These are phyloP conservation scores for Blastocystis sp. DNA, from an alignment of 352 stramenopile species.

Conservation along the genomic window DNA sequence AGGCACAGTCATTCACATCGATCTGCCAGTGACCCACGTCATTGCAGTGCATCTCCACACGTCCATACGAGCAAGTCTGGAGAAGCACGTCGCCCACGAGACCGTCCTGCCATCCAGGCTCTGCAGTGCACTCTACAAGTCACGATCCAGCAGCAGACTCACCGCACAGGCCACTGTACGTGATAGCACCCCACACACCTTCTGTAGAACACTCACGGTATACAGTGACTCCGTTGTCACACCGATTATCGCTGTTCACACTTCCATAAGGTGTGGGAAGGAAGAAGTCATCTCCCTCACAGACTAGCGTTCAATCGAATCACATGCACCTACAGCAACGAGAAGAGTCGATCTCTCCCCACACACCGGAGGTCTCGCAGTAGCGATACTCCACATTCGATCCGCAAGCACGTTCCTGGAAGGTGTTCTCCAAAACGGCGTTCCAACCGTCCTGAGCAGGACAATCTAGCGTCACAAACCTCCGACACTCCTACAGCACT, in stretches of 20 bases:
- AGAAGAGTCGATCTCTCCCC: background rate
- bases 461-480: background rate
- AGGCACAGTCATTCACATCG: background rate
- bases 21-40: constrained; percentile 25
- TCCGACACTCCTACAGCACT: background rate
- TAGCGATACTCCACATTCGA: background rate
- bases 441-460: constrained; percentile 6
- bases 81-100: background rate
- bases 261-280: background rate
- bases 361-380: background rate
- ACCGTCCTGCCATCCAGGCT: constrained; percentile 11
- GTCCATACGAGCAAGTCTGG: background rate
- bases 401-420: background rate
- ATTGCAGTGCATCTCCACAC: background rate
- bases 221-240: constrained; percentile 25
- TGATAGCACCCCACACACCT: background rate
- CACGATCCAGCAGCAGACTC: background rate
- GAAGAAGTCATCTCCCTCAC: background rate
- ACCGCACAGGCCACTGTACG: constrained; percentile 11
- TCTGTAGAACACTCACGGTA: background rate
- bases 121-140: background rate
- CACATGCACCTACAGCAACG: background rate
- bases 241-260: constrained; percentile 13
- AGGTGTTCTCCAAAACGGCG: background rate
- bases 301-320: background rate